Base-by-base conservation (phyloP, 2,329 filamentous ascomycete species). In the Aspergillus hiratsukae region DNA sequence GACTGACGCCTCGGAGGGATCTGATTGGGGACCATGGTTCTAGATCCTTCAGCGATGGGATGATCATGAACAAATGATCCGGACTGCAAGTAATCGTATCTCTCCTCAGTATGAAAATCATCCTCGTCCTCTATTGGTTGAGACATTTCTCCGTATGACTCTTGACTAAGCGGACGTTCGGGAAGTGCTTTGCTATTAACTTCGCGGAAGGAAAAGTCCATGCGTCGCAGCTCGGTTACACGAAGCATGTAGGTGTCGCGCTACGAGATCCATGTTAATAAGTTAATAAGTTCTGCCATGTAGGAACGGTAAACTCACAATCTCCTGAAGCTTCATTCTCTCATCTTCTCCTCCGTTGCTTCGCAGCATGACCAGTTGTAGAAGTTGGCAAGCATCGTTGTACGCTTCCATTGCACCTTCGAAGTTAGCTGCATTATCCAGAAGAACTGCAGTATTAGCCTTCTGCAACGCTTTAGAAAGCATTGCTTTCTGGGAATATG, bases 381-480 rank as follows among this genome's bases (percentile, higher is more conserved):
- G 78, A 57, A 99, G 80, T 54, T 87, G 84, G 70, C 94, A 99
- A 3, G 95, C 94, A 75, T 99, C 94, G 10, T 84, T 81, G 71
- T 99, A 99, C 14, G 93, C 91, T 66, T 91, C 85, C 69, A 95
- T 87, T 19, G 94, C 94, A 43, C 90, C 91, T 71, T 93, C 90
- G 61, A 94, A 93, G 69, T 97, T 96, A 67, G 94, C 90, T 14
- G 91, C 91, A 82, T 97, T 97, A 75, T 99, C 94, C 43, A 99
- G 83, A 63, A 97, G 83, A 27, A 99, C 94, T 23, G 94, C 94
- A 11, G 90, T 93, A 69, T 99, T 97, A 51, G 94, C 94, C 76
- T 97, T 96, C 70, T 96, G 89, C 54, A 99, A 78, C 0, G 94
- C 94, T 65, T 89, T 90, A n/a, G 93, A 96, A 37, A 99, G 82